These are phyloP conservation scores for Hypoxylon sp. DNA, from an alignment of 2,329 filamentous ascomycete genomes.

Conservation along the genomic window DNA sequence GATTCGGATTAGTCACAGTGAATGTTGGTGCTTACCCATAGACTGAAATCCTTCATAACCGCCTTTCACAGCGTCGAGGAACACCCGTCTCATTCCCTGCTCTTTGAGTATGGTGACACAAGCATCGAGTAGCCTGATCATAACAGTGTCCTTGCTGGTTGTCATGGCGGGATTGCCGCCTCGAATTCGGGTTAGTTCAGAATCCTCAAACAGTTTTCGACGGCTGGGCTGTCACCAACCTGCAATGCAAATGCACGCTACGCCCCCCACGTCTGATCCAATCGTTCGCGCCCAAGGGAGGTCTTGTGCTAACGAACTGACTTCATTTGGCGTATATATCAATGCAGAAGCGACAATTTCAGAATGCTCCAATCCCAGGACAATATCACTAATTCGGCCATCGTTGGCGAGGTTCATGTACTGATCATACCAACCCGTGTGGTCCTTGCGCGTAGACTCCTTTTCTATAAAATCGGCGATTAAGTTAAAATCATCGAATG, in stretches of 20 bases:
- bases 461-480: conserved; percentile 66
- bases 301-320: conserved; percentile 64
- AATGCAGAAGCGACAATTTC: conserved; percentile 68
- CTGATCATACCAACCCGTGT: conserved; percentile 72
- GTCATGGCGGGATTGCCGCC: conserved; percentile 61
- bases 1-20: conserved; percentile 26
- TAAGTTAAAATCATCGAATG: conserved; percentile 61
- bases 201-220: conserved; percentile 12
- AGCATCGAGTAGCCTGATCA: conserved; percentile 67
- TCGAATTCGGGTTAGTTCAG: conserved; percentile 50
- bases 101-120: conserved; percentile 64
- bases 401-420: conserved; percentile 67
- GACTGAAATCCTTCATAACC: conserved; percentile 66
- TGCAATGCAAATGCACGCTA: conserved; percentile 72
- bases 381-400: conserved; percentile 65
- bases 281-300: conserved; percentile 70
- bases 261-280: conserved; percentile 67
- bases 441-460: conserved; percentile 62
- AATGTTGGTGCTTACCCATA: conserved; percentile 62
- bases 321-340: conserved; percentile 65
- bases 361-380: conserved; percentile 66
- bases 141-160: conserved; percentile 64
- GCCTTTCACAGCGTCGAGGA: conserved; percentile 68
- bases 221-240: conserved; percentile 58
- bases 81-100: conserved; percentile 68